phyloP scores from a whole-genome alignment of 805 yeast genomes.

The Candida insectorum region DNA sequence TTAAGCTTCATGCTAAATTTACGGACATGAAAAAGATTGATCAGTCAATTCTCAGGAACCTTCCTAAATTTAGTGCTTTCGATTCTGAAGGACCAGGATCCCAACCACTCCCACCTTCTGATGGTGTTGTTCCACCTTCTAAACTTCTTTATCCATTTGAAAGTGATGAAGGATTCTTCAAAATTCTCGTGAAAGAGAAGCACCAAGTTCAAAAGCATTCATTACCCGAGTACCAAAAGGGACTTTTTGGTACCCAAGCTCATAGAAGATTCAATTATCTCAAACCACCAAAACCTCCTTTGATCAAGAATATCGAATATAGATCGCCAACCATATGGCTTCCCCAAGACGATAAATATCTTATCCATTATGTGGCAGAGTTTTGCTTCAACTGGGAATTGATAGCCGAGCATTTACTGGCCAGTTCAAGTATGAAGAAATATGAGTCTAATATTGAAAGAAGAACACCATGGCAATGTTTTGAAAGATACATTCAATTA shows the following conservation, averaged over 20 bases:
- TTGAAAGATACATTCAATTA: slow-evolving; percentile 90
- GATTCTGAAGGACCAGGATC: slow-evolving; percentile 26
- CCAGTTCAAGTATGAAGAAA: slow-evolving; percentile 53
- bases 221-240: slow-evolving; percentile 49
- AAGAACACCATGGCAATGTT: slow-evolving; percentile 98
- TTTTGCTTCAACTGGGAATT: slow-evolving; percentile 92
- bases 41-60: slow-evolving; percentile 43
- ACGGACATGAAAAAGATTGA: slow-evolving; percentile 44
- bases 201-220: slow-evolving; percentile 8
- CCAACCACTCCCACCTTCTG: slow-evolving; percentile 23
- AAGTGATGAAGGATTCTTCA: slow-evolving; percentile 60
- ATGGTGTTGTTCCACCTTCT: slow-evolving; percentile 54
- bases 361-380: slow-evolving; percentile 79
- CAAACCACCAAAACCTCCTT: slow-evolving; percentile 91
- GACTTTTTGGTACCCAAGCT: slow-evolving; percentile 51
- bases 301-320: slow-evolving; percentile 70
- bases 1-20: slow-evolving; percentile 43
- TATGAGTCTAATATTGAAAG: slow-evolving; percentile 88
- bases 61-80: slow-evolving; percentile 49
- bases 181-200: slow-evolving; percentile 48
- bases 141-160: slow-evolving; percentile 63
- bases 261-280: slow-evolving; percentile 58
- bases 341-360: slow-evolving; percentile 83
- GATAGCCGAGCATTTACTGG: slow-evolving; percentile 75
- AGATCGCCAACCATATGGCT: slow-evolving; percentile 95